These are phyloP conservation scores for Bondarzewia mesenterica DNA, from an alignment of 1,284 basidiomycete genomes.

Conservation along the genomic window DNA sequence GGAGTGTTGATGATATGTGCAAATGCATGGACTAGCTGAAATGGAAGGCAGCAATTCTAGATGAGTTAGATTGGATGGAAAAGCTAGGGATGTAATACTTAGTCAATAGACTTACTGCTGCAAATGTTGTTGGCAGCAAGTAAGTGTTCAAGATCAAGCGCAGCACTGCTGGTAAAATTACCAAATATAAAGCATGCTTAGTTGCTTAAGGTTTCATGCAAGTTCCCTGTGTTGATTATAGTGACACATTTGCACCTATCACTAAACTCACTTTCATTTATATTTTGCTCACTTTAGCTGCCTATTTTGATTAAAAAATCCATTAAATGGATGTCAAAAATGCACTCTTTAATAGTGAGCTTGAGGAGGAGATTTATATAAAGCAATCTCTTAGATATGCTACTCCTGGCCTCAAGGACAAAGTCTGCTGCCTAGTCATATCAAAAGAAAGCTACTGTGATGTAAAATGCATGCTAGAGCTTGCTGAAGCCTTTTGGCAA, in stretches of 20 bases:
- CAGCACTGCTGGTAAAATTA: constrained; percentile 20
- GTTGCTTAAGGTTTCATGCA: constrained; percentile 37
- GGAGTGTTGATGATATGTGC: neutral
- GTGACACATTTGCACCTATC: constrained; percentile 32
- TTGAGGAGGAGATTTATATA: constrained; percentile 26
- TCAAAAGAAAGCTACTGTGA: no score
- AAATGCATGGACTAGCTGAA: neutral
- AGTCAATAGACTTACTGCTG: constrained; percentile 13
- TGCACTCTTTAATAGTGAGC: constrained; percentile 30
- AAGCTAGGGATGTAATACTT: constrained; percentile 18
- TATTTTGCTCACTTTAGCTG: constrained; percentile 27
- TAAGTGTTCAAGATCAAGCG: constrained; percentile 28
- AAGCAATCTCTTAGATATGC: constrained; percentile 21
- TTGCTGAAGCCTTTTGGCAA: no score
- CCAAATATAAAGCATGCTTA: constrained; percentile 26
- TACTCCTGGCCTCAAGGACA: neutral
- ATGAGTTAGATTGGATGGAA: constrained; percentile 18
- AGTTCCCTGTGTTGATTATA: constrained; percentile 29
- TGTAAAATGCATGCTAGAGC: no score
- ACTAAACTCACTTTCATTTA: constrained; percentile 25
- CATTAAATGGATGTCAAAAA: constrained; percentile 33
- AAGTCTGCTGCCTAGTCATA: constrained; percentile 14
- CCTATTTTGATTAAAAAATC: constrained; percentile 23
- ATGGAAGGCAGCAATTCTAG: constrained; percentile 1
- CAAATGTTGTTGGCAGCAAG: constrained; percentile 18